phyloP scores from a whole-genome alignment of 768 basidiomycete genomes.

The Termitomyces sp. region DNA sequence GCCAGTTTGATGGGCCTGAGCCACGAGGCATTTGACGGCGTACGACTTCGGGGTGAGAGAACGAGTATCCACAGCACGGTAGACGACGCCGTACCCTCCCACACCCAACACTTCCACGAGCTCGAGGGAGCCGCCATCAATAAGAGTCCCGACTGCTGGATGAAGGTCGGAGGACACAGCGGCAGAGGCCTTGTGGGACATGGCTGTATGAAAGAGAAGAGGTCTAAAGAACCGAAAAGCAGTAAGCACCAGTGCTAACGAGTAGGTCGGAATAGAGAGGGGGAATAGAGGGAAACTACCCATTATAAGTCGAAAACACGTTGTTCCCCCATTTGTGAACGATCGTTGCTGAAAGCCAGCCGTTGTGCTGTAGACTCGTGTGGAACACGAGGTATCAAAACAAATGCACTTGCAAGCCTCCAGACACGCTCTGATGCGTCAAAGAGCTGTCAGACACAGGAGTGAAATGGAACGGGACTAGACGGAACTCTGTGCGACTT shows the following conservation, averaged over 20 bases:
- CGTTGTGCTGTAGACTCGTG: conserved; percentile 46
- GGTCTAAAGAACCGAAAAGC: conserved; percentile 18
- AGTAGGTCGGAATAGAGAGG: conserved; percentile 35
- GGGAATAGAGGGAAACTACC: conserved; percentile 17
- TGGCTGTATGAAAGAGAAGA: conserved; percentile 20
- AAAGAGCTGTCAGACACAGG: conserved; percentile 15
- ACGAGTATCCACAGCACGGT: conserved; percentile 72
- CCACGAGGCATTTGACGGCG: conserved; percentile 90
- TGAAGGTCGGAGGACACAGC: conserved; percentile 69
- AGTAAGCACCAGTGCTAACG: conserved; percentile 45
- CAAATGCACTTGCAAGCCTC: conserved; percentile 35
- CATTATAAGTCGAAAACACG: conserved; percentile 16
- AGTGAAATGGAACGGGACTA: conserved; percentile 2
- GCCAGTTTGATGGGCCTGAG: conserved; percentile 37
- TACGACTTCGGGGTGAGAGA: conserved; percentile 55
- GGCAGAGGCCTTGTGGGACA: conserved; percentile 58
- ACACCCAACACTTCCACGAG: conserved; percentile 85
- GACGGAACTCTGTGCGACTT: not conserved
- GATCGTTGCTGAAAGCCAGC: conserved; percentile 36
- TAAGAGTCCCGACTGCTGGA: conserved; percentile 69
- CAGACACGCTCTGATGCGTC: conserved; percentile 37
- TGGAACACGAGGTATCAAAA: conserved; percentile 74
- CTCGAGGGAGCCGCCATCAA: conserved; percentile 81
- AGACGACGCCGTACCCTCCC: conserved; percentile 95
- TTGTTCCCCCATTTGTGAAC: conserved; percentile 12